Percentiles rank a stretch among this genome's conserved stretches.
Evolutionary conservation across 805 yeast genomes (phyloP).

Genomic region (Hanseniaspora valbyensis): DNA sequence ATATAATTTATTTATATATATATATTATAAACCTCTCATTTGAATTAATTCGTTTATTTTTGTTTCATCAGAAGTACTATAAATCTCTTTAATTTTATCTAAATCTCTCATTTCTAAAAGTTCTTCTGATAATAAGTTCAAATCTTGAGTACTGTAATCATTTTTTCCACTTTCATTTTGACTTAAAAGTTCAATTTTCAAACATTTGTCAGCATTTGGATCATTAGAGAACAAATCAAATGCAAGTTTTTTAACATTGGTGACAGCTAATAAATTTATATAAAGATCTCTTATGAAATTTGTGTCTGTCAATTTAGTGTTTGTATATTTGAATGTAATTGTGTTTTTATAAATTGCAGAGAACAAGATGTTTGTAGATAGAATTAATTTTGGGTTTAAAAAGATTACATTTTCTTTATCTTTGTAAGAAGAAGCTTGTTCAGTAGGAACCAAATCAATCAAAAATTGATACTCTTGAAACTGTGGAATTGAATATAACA

Average conservation of each 20-base stretch:
- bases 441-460: constrained; percentile 34
- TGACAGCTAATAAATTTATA: constrained; percentile 56
- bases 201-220: constrained; percentile 32
- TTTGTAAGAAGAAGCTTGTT: constrained; percentile 34
- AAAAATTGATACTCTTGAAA: constrained; percentile 32
- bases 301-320: constrained; percentile 45
- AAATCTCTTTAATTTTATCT: constrained; percentile 25
- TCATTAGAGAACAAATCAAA: constrained; percentile 39
- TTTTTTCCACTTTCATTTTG: no score
- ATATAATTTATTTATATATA: not conserved
- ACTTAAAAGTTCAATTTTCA: constrained; percentile 18
- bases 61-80: constrained; percentile 25
- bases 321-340: constrained; percentile 34
- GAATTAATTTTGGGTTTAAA: constrained; percentile 41
- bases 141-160: no score
- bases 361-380: constrained; percentile 51
- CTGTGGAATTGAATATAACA: constrained; percentile 32
- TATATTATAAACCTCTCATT: constrained; percentile 35
- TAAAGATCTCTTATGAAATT: constrained; percentile 62
- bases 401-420: constrained; percentile 40
- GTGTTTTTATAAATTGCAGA: constrained; percentile 53
- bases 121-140: constrained; percentile 30
- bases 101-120: constrained; percentile 26
- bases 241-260: constrained; percentile 42
- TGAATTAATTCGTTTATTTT: constrained; percentile 39